These are phyloP conservation scores for Cryphonectria nitschkei DNA, from an alignment of 2,329 filamentous ascomycete genomes.

Conservation along the genomic window DNA sequence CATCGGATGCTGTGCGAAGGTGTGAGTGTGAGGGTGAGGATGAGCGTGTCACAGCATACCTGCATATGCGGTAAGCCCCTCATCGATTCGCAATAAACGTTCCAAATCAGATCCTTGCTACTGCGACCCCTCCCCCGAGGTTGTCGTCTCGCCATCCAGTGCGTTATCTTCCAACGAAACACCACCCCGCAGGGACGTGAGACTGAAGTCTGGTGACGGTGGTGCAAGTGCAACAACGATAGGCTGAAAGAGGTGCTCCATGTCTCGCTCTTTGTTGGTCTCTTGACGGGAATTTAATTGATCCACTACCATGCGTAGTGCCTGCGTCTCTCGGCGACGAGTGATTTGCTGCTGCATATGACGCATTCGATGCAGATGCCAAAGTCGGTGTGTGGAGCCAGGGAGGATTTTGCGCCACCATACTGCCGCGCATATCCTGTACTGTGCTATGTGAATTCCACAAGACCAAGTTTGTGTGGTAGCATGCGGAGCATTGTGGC, in stretches of 20 bases:
- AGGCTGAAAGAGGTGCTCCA: not conserved
- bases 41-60: conserved; percentile 3
- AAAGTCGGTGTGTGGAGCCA: conserved; percentile 28
- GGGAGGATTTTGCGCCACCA: conserved; percentile 15
- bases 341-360: conserved; percentile 22
- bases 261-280: not conserved
- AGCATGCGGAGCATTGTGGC: conserved; percentile 24
- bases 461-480: not conserved
- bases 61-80: not conserved
- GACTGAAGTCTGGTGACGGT: not conserved
- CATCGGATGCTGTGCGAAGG: not conserved
- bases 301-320: not conserved
- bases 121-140: not conserved
- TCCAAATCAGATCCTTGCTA: not conserved
- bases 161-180: not conserved
- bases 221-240: not conserved
- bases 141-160: not conserved
- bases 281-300: conserved; percentile 14
- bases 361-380: conserved; percentile 25
- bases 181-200: conserved; percentile 2
- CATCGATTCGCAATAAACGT: conserved; percentile 6
- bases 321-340: conserved; percentile 3
- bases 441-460: not conserved
- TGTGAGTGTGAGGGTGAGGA: not conserved
- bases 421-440: conserved; percentile 18